Base-by-base conservation (phyloP, 2,329 filamentous ascomycete species). In the Talaromyces sp. region DNA sequence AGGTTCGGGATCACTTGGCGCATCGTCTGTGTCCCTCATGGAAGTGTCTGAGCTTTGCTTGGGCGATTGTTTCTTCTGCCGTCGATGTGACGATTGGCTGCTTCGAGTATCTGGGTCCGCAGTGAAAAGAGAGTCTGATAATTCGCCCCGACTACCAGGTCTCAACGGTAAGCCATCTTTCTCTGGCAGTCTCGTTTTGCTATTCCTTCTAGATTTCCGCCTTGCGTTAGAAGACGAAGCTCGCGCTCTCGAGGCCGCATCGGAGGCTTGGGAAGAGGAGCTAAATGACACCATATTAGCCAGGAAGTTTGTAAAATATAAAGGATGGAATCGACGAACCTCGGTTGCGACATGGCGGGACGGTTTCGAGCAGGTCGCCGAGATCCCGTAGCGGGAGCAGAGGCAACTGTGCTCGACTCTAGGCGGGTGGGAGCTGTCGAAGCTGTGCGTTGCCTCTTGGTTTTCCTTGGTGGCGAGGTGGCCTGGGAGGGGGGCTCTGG, bases 381-480 rank as follows among this genome's bases (percentile, higher is more conserved):
- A 55, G 80, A 71, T 64, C 68, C 73, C 69, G 73, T 66, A 66
- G 73, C 69, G 56, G 76, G 71, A 64, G 75, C 71, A 67, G 84
- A 82, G 69, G 82, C 76, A 64, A 86, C 51, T 27, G 58, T 49
- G 46, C 35, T 56, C 49, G 21, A 21, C 19, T 71, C 63, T 60
- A 73, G 69, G 35, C 21, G 57, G n/a, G 14, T 8, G 6, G 60
- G 51, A 57, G 73, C 69, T 55, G 75, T 72, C 62, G 75, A 72
- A 67, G 84, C 83, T 69, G 86, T 82, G 75, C 89, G 90, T 74
- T 86, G 86, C 76, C 88, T 85, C 80, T 91, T 93, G 75, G 86
- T 81, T 75, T 85, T 84, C 77, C 86, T 84, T 70, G 81, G 73
- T 59, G 61, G 60, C 11, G 73, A 67, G 21, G 74, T 71, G 3